Conservation (phyloP, 2,329 filamentous ascomycete species). For the Diplodia scrobiculata region DNA sequence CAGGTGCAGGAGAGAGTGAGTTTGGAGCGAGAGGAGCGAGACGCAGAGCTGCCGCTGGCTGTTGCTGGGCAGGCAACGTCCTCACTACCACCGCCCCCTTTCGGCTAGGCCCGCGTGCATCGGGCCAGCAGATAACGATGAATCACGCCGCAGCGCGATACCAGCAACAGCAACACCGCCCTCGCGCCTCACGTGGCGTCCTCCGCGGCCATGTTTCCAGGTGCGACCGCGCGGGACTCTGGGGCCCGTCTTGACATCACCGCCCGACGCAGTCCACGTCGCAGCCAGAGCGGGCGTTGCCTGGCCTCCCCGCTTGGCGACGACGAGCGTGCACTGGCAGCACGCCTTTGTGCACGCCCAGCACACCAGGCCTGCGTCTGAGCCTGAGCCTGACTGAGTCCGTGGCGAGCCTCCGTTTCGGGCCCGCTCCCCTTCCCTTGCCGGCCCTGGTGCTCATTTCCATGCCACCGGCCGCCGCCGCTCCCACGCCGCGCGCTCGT, state of each 20-base stretch:
- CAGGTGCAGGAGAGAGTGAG: conserved; percentile 26
- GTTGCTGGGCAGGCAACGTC: conserved; percentile 26
- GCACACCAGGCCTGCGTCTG: conserved; percentile 1
- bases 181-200: conserved; percentile 17
- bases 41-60: conserved; percentile 26
- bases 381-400: too few relatives aligned
- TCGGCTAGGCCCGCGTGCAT: conserved; percentile 24
- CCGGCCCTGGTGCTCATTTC: conserved; percentile 13
- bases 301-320: conserved; percentile 22
- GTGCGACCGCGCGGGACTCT: conserved; percentile 9
- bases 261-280: conserved; percentile 26
- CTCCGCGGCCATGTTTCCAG: conserved; percentile 15
- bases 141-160: conserved; percentile 22
- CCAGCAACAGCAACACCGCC: conserved; percentile 1
- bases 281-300: conserved; percentile 17
- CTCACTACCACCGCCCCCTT: conserved; percentile 25
- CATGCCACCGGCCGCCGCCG: conserved; percentile 15
- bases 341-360: conserved; percentile 21
- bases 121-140: conserved; percentile 25
- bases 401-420: conserved; percentile 24
- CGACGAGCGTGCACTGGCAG: not conserved
- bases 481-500: not conserved
- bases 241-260: conserved; percentile 22
- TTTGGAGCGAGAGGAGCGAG: conserved; percentile 27
- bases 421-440: conserved; percentile 13